These are phyloP conservation scores for Leccinum uliginosum DNA, from an alignment of 768 basidiomycete genomes.

Conservation along the genomic window DNA sequence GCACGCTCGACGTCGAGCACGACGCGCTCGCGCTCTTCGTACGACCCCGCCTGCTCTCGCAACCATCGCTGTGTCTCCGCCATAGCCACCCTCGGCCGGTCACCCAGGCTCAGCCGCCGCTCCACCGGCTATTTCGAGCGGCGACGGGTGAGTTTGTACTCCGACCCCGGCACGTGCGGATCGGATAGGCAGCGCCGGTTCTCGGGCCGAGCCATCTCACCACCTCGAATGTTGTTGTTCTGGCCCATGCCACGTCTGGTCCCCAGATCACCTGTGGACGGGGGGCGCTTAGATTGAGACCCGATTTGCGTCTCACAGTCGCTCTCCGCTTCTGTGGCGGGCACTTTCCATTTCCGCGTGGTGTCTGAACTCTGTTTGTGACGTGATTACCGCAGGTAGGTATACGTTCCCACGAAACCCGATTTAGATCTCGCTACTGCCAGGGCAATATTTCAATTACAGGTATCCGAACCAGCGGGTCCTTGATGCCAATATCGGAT, in stretches of 20 bases:
- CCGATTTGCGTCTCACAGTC: constrained; percentile 19
- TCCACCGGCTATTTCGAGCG: constrained; percentile 9
- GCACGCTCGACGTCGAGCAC: constrained; percentile 58
- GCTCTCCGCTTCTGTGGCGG: constrained; percentile 47
- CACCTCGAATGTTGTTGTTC: constrained; percentile 2
- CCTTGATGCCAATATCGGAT: constrained; percentile 39
- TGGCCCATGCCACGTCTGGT: constrained; percentile 13
- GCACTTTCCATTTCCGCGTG: constrained; percentile 43
- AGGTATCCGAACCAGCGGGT: constrained; percentile 23
- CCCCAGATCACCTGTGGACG: constrained; percentile 10
- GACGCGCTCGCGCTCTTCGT: constrained; percentile 52
- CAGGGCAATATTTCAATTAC: constrained; percentile 34
- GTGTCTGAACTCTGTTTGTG: constrained; percentile 21
- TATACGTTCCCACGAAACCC: constrained; percentile 18
- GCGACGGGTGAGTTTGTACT: neutral
- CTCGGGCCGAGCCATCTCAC: neutral
- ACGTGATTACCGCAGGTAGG: constrained; percentile 12
- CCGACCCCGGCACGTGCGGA: constrained; percentile 6
- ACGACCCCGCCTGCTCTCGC: constrained; percentile 55
- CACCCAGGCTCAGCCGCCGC: no score
- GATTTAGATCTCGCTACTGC: constrained; percentile 28
- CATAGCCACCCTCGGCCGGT: constrained; percentile 8
- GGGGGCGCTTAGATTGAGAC: constrained; percentile 21
- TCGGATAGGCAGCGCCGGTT: neutral
- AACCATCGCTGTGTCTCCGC: constrained; percentile 55